These are phyloP conservation scores for Lepidium aucheri DNA, from an alignment of 345 rosid genomes.

Conservation along the genomic window DNA sequence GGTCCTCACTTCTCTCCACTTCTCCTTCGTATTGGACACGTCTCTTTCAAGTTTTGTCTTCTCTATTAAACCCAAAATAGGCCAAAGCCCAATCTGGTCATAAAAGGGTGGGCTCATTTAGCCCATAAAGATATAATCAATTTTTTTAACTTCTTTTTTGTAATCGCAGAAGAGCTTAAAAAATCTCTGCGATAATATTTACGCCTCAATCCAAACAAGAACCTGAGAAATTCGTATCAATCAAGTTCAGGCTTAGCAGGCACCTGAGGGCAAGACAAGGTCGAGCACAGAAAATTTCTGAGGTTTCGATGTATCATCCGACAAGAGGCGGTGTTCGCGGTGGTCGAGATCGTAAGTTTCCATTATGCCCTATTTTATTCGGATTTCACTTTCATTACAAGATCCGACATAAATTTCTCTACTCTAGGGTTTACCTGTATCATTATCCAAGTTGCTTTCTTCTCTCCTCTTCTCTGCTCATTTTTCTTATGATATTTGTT, in stretches of 20 bases:
- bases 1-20: slow-evolving; percentile 5
- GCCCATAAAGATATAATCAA: background rate
- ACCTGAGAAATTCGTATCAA: background rate
- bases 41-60: background rate
- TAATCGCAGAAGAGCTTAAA: background rate
- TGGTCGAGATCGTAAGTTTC: slow-evolving; percentile 85
- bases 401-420: background rate
- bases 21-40: background rate
- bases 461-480: background rate
- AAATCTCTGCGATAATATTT: background rate
- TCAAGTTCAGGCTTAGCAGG: background rate
- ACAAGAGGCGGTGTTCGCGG: slow-evolving; percentile 99
- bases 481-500: background rate
- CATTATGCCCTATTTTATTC: background rate
- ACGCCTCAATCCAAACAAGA: background rate
- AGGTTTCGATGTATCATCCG: slow-evolving; percentile 74
- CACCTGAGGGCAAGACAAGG: background rate
- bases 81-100: background rate
- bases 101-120: background rate
- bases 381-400: background rate
- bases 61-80: background rate
- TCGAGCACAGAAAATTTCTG: background rate
- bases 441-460: background rate
- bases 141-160: background rate
- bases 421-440: slow-evolving; percentile 8